Base-by-base conservation (phyloP, 306 rosid species). In the Fragaria vesca region DNA sequence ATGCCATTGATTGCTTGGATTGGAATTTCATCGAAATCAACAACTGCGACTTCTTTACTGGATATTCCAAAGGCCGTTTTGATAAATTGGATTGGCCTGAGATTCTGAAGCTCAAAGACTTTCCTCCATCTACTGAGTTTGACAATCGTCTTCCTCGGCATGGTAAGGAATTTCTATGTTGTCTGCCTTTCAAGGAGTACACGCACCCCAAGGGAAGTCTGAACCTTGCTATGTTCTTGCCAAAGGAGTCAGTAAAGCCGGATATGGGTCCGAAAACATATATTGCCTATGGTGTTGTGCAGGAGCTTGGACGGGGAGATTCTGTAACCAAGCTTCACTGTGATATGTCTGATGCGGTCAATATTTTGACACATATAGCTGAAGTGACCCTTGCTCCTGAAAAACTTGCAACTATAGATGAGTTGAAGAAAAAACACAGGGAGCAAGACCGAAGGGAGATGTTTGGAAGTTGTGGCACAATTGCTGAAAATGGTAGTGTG, bases 181-280 rank as follows among this genome's bases (percentile, higher is more conserved):
- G 86, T 80, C 86, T 93, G 78, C 98, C 98, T 0, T 91, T 80
- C 50, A 89, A 91, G 85, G 91, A 88, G 60, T 93, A 90, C 42
- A 90, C 97, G 13, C 88, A 93, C 83, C 97, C 90, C 60, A 78
- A 6, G 1, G 97, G 92, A 70, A 46, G 57, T 73, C 78, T 91
- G 73, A 93, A 93, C 84, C 80, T 92, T 36, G 87, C 90, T 62
- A 81, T 76, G 42, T 82, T 71, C 73, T 71, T 90, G 80, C 90
- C 96, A 0, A 15, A 0, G 0, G 15, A 10, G 0, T 48, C 52
- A 28, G 57, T 90, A 18, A 89, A 88, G 85, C 97, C 97, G 6
- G 97, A 94, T 67, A 88, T 94, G 90, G 98, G 97, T 13, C 97
- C 97, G 2, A 94, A 94, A 85, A 90, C 97, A 26, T 92, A 94